Evolutionary conservation across 352 stramenopile genomes (phyloP), one percentile per base, ranked within the genome.

Genomic region (Phytophthora gonapodyides): DNA sequence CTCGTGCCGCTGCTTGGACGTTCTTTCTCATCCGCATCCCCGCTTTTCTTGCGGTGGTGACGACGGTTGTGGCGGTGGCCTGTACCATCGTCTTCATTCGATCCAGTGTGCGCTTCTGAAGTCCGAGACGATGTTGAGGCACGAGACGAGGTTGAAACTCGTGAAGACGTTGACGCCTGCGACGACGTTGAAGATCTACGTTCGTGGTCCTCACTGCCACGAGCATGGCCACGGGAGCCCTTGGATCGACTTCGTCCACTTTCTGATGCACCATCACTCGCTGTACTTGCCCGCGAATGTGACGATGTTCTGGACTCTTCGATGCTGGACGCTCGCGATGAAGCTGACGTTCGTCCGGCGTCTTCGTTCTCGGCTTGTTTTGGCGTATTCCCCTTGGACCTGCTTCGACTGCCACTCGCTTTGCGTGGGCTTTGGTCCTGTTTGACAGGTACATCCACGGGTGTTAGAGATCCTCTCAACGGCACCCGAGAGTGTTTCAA

Each of bases 341-440:
- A 35, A 12, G 48, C 27, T 36, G 64, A 60, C 16, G 41, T 53
- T 34, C 50, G 58, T 13, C 55, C 41, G 16, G 35, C n/a, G 12
- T 33, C 19, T 36, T 21, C 45, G 31, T 50, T n/a, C 6, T 69
- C 61, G 35, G 27, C 48, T 15, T 37, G 21, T 27, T 45, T 59
- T 8, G 67, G 54, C 2, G 48, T 43, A 46, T 46, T 71, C 15
- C 44, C 57, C 10, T 48, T 68, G 5, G 57, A 47, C 19, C 64
- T 65, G 12, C n/a, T 60, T 30, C 51, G 61, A 42, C 30, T 63
- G 54, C 47, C 51, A 38, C 76, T 78, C 0, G 57, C 15, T 45
- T 74, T 78, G 8, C 51, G 69, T 44, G 62, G 67, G 17, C 21
- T 75, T 44, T 74, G 51, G 35, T 76, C 62, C 69, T 79, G 42